These are phyloP conservation scores for Golubevia pallescens DNA, from an alignment of 1,284 basidiomycete species.

Conservation along the genomic window DNA sequence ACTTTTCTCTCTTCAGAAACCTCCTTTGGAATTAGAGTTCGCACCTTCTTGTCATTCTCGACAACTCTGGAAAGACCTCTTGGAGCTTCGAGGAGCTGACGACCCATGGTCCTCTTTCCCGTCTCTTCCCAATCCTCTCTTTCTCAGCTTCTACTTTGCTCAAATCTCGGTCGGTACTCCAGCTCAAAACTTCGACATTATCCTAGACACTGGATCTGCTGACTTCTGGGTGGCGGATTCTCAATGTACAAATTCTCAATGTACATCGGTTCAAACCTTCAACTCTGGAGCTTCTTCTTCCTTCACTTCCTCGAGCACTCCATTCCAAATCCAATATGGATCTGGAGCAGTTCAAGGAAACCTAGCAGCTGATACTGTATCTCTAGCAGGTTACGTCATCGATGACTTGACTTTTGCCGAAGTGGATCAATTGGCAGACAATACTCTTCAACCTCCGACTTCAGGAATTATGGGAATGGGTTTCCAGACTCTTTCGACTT, in stretches of 20 bases:
- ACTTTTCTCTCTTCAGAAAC: not conserved
- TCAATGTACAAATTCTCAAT: slow-evolving; percentile 16
- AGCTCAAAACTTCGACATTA: slow-evolving; percentile 66
- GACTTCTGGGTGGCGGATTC: slow-evolving; percentile 66
- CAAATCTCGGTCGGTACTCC: slow-evolving; percentile 65
- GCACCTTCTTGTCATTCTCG: not conserved
- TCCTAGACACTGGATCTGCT: slow-evolving; percentile 68
- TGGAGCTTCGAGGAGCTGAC: no score
- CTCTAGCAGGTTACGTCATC: slow-evolving; percentile 53
- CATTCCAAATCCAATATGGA: slow-evolving; percentile 56
- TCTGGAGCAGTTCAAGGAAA: slow-evolving; percentile 47
- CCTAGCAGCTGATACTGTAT: slow-evolving; percentile 51
- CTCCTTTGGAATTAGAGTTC: not conserved
- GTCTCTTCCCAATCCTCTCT: not conserved
- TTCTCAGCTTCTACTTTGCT: slow-evolving; percentile 48
- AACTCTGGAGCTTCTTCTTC: slow-evolving; percentile 36
- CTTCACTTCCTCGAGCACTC: slow-evolving; percentile 25
- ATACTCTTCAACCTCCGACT: slow-evolving; percentile 42
- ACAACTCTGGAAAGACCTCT: no score
- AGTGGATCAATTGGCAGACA: slow-evolving; percentile 34
- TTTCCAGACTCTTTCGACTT: not conserved
- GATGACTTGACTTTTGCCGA: slow-evolving; percentile 53
- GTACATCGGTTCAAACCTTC: slow-evolving; percentile 14
- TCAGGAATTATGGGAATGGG: slow-evolving; percentile 64
- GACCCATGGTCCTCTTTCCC: not conserved